Percentiles rank a stretch among this genome's conserved stretches.
These are phyloP conservation scores for Ceratocystis eucalypticola DNA, from an alignment of 2,329 filamentous ascomycete genomes.

Conservation along the genomic window DNA sequence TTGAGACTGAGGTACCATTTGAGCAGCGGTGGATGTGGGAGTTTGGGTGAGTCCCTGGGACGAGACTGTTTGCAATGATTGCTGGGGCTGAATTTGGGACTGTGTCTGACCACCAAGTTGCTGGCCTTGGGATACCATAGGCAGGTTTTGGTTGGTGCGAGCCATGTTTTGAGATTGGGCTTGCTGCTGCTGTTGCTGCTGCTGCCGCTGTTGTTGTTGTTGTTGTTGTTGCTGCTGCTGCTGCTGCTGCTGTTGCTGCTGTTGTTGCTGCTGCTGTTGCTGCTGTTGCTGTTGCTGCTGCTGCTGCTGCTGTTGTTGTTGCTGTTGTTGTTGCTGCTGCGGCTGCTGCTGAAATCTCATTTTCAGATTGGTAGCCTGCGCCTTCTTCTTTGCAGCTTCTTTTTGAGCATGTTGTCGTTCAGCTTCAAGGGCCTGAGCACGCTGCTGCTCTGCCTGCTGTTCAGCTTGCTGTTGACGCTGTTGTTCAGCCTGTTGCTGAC, in stretches of 20 bases:
- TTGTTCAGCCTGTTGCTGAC: conserved; percentile 34
- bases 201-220: background rate
- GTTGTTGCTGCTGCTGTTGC: conserved; percentile 26
- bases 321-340: background rate
- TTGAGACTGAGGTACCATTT: conserved; percentile 10
- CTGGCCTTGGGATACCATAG: conserved; percentile 25
- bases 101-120: conserved; percentile 22
- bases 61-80: background rate
- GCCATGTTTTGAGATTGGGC: conserved; percentile 23
- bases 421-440: conserved; percentile 28
- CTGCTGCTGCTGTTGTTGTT: conserved; percentile 24
- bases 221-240: conserved; percentile 27
- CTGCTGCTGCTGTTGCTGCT: background rate
- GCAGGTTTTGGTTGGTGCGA: conserved; percentile 28
- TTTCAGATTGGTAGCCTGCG: background rate
- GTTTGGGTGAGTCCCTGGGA: conserved; percentile 24
- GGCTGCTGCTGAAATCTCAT: conserved; percentile 25
- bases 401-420: conserved; percentile 19
- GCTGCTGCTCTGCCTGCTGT: conserved; percentile 34
- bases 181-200: conserved; percentile 27
- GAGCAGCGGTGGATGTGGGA: background rate
- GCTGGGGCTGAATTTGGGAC: conserved; percentile 26
- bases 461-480: conserved; percentile 33
- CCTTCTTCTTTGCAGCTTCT: conserved; percentile 11
- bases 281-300: conserved; percentile 22